Base-by-base conservation (phyloP, 371 early-diverging fungal species). In the Coemansia sp. region DNA sequence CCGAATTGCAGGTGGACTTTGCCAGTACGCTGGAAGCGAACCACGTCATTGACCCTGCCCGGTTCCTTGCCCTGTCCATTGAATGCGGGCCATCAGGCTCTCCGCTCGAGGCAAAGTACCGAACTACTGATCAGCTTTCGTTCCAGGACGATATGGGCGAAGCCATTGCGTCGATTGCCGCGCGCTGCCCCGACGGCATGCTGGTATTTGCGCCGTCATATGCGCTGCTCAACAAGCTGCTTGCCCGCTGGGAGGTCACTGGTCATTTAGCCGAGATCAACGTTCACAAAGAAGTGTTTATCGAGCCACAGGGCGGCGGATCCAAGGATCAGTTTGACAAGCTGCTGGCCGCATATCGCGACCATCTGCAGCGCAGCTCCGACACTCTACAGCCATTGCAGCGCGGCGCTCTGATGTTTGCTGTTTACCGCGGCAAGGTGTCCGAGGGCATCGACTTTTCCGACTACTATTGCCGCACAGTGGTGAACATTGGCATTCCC, bases 401-500 rank as follows among this genome's bases (percentile, higher is more conserved):
- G 4, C 62, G 68, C 1, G 92, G 92, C 4, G 87, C 87, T 0
- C 34, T 87, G 5, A 69, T 86, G 53, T 80, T 88, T 79, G 84
- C 87, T 16, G 83, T 86, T 1, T 94, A 86, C 68, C 81, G 97
- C 33, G 99, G 99, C 3, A 97, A 94, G 77, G 92, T 93, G 1
- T 87, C 89, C 36, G 99, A 98, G 76, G 99, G 99, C 8, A 89
- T 97, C 52, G 97, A 98, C 69, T 98, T 98, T 72, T 88, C 86
- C 4, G 95, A 98, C 77, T 77, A 84, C 41, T 83, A 86, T 45
- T 92, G 93, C 43, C 84, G 99, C 42, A 94, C 95, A 0, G 95
- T 98, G 2, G 78, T 97, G 35, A 82, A 89, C 0, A 77, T 94
- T 14, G 95, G 99, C n/a, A 93, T 98, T 60, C 99, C 99, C 0